A percentile compares a stretch with the other conserved stretches of the same genome.
Evolutionary conservation across 768 basidiomycete genomes (phyloP).

Genomic region (Suillus placidus): DNA sequence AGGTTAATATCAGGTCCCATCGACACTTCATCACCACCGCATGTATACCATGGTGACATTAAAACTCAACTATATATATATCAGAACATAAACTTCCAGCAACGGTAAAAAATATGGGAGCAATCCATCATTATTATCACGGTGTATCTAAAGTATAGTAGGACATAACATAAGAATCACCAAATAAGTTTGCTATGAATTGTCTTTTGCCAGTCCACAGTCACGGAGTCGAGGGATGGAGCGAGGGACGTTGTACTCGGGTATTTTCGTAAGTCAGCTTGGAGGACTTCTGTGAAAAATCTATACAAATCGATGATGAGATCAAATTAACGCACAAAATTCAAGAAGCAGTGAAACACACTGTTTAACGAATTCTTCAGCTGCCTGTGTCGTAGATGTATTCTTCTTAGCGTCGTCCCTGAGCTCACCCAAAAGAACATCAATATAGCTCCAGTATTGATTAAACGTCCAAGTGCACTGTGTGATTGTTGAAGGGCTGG

Average conservation of each 20-base stretch:
- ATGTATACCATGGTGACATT: no score
- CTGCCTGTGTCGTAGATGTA: neutral
- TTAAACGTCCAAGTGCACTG: slow-evolving; percentile 1
- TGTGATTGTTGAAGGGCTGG: neutral
- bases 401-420: slow-evolving; percentile 6
- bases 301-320: slow-evolving; percentile 5
- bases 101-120: neutral
- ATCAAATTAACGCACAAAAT: neutral
- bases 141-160: neutral
- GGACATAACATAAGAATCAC: neutral
- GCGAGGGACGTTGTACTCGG: neutral
- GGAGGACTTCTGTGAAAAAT: slow-evolving; percentile 9
- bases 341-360: slow-evolving; percentile 4
- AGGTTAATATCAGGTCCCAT: no score
- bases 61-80: no score
- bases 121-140: neutral
- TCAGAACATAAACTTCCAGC: neutral
- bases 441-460: slow-evolving; percentile 10
- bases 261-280: slow-evolving; percentile 10
- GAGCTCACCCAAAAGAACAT: slow-evolving; percentile 4
- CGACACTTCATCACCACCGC: no score
- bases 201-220: slow-evolving; percentile 10
- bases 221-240: slow-evolving; percentile 9
- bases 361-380: neutral
- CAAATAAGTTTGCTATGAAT: slow-evolving; percentile 12